Base-by-base conservation (phyloP, 371 early-diverging fungal genomes). In the Rhizopus stolonifer region DNA sequence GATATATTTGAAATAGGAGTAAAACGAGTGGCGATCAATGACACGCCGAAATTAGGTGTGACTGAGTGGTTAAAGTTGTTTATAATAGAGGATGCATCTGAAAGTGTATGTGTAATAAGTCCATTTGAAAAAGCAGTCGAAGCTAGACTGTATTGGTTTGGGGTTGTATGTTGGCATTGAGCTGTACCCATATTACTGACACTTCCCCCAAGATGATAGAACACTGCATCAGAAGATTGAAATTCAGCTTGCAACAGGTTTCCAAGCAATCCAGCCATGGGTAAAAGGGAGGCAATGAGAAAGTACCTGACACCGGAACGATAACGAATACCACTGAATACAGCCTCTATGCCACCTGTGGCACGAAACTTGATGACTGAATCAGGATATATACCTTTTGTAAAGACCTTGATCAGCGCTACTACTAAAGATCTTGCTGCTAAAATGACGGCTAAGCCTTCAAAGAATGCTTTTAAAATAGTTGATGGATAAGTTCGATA, bases 401-500 rank as follows among this genome's bases (percentile, higher is more conserved):
- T 26, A 29, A 59, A 49, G 1, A 36, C 21, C 13, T 53, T 59
- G n/a, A 59, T 18, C 2, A 59, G 31, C 6, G 43, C 59, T 7
- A 53, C 47, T 8, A 48, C 39, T 1, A 59, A 22, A 14, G 59
- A 59, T 48, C 59, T 25, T 25, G 52, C 36, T 7, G 49, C 59
- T 0, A 52, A 22, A 2, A 44, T 42, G 21, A 42, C 32, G 8
- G 45, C 59, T 17, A 59, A 44, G 6, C 44, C 36, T 34, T 48
- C 23, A 42, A 53, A 59, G 4, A 59, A 19, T 1, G 48, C 47
- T 8, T 52, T 53, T 9, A 59, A 24, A 19, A 59, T 46, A 53
- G 19, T 53, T 2, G 59, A 52, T 10, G 59, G 59, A 29, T 59
- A 59, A 1, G 59, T 59, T 21, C 59, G 48, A 23, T 53, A 59